Base-by-base conservation (phyloP, 2,329 filamentous ascomycete genomes). In the Botrytis galanthina region DNA sequence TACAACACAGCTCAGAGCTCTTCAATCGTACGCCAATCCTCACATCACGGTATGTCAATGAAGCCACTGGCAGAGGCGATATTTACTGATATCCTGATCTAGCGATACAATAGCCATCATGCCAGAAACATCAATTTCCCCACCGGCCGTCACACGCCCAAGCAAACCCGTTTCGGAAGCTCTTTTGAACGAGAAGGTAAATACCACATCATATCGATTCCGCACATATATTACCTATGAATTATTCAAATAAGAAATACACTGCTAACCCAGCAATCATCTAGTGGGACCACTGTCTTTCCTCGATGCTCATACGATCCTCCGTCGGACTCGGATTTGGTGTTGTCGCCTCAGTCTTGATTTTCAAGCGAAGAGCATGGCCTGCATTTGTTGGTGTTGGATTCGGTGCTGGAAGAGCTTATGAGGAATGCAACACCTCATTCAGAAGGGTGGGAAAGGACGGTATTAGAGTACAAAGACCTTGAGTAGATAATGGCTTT, bases 361-460 rank as follows among this genome's bases (percentile, higher is more conserved):
- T 99, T 73, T 99, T 99, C 90, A 97, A 97, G 89, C 92, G 97
- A 84, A 92, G 96, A 86, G 93, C 96, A 78, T 99, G 95, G 94
- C 96, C 96, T 73, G 96, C 95, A n/a, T 96, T 94, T 82, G 89
- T 97, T 78, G 96, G 96, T 77, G 88, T 95, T 72, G 96, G 96
- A 73, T 98, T 99, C 83, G 96, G 97, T 82, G 95, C 95, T 77
- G 96, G 96, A 80, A 91, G 97, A 81, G 96, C 96, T 74, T 99
- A 97, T 87, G 96, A 99, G 85, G 96, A 99, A 87, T 98, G 96
- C 85, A 97, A 99, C 86, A 75, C 75, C 39, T 79, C 78, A 63
- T 81, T 82, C 75, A 75, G 81, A 71, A 78, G 78, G 75, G 76
- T 76, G 57, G 78, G 77, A 32, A 80, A 78, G 76, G 79, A 80